Percentiles rank a stretch among this genome's conserved stretches.
These are phyloP conservation scores for Samsoniella hepiali DNA, from an alignment of 2,329 filamentous ascomycete genomes.

Conservation along the genomic window DNA sequence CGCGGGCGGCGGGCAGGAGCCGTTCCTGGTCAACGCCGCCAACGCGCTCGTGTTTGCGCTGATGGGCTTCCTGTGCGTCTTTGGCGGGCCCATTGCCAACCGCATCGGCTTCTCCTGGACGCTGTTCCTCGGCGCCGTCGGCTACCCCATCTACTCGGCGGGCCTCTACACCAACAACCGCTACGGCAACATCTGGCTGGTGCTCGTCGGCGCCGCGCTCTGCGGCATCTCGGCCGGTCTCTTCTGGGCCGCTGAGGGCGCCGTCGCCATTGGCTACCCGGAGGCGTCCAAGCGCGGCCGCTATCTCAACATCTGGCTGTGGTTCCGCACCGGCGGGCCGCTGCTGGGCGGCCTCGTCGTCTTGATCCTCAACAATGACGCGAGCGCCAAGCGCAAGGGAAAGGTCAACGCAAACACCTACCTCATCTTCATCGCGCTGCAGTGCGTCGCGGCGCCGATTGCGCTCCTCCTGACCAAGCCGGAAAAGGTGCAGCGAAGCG, in stretches of 20 bases:
- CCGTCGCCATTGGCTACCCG: slow-evolving; percentile 47
- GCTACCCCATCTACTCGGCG: slow-evolving; percentile 47
- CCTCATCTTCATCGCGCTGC: slow-evolving; percentile 29
- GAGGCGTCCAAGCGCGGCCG: slow-evolving; percentile 44
- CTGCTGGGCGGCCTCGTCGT: slow-evolving; percentile 46
- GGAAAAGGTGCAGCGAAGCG: slow-evolving; percentile 27
- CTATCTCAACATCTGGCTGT: slow-evolving; percentile 36
- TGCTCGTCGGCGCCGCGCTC: slow-evolving; percentile 45
- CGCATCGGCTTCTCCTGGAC: slow-evolving; percentile 46
- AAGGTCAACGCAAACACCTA: slow-evolving; percentile 28
- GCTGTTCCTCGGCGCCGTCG: slow-evolving; percentile 42
- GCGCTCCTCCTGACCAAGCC: slow-evolving; percentile 29
- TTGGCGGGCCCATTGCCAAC: slow-evolving; percentile 47
- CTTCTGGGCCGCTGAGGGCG: slow-evolving; percentile 50
- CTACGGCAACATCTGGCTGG: slow-evolving; percentile 50
- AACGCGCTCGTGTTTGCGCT: slow-evolving; percentile 48
- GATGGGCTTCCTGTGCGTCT: slow-evolving; percentile 45
- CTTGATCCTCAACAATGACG: slow-evolving; percentile 39
- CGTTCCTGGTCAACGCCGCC: slow-evolving; percentile 49
- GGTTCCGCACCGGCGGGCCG: slow-evolving; percentile 49
- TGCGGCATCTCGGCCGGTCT: slow-evolving; percentile 48
- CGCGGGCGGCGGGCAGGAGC: slow-evolving; percentile 49
- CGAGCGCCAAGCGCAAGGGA: slow-evolving; percentile 24
- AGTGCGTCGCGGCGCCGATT: slow-evolving; percentile 27
- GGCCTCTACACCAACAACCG: slow-evolving; percentile 49